These are phyloP conservation scores for Pythium aphanidermatum DNA, from an alignment of 352 stramenopile genomes.

Conservation along the genomic window DNA sequence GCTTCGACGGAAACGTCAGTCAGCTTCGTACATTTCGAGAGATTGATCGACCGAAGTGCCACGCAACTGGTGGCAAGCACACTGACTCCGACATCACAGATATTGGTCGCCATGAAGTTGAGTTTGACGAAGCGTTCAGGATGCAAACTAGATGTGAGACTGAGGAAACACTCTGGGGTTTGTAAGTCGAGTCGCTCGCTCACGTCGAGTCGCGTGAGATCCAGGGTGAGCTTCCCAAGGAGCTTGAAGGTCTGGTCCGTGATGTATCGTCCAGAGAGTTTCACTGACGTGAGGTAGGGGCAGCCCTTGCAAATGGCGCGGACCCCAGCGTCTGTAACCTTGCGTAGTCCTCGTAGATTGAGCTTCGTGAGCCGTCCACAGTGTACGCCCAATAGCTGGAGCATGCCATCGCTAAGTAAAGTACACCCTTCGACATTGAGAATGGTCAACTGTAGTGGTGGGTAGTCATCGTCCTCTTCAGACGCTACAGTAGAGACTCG, in stretches of 20 bases:
- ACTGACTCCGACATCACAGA: conserved; percentile 56
- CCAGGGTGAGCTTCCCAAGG: conserved; percentile 48
- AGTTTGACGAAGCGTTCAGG: conserved; percentile 20
- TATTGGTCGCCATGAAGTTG: conserved; percentile 44
- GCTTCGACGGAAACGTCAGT: conserved; percentile 46
- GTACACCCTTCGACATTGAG: conserved; percentile 59
- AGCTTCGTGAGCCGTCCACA: conserved; percentile 36
- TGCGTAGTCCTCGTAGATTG: conserved; percentile 46
- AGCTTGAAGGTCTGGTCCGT: conserved; percentile 38
- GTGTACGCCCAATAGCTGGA: conserved; percentile 28
- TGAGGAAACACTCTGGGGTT: conserved; percentile 32
- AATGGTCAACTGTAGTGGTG: conserved; percentile 11
- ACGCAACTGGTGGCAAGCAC: conserved; percentile 40
- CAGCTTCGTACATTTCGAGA: conserved; percentile 56
- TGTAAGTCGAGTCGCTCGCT: conserved; percentile 44
- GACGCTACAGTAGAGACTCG: conserved; percentile 3
- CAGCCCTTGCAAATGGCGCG: conserved; percentile 44
- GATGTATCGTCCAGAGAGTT: conserved; percentile 48
- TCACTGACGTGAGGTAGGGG: conserved; percentile 27
- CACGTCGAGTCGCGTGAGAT: conserved; percentile 34
- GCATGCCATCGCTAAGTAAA: conserved; percentile 35
- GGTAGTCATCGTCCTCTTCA: conserved; percentile 23
- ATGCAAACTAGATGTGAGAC: conserved; percentile 16
- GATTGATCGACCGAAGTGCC: conserved; percentile 37
- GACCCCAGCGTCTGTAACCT: conserved; percentile 49